Base-by-base conservation (phyloP, 352 stramenopile species). In the Phytophthora melonis region DNA sequence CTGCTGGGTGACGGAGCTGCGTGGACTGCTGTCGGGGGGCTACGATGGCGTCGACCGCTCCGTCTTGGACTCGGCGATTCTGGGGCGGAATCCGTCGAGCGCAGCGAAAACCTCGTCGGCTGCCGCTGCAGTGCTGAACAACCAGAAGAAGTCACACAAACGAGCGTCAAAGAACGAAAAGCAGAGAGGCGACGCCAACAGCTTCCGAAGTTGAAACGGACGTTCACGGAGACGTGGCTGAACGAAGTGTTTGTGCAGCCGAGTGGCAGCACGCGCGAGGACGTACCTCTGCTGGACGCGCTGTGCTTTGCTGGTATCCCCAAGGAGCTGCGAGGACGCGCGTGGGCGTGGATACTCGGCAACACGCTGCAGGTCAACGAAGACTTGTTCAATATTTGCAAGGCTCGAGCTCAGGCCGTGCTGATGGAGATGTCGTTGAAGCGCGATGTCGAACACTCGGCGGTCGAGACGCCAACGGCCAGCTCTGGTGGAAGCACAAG, bases 301-400 rank as follows among this genome's bases (percentile, higher is more conserved):
- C 67, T 96, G 3, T 95, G 88, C 68, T 94, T 94, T 70, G 86
- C 83, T 0, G 90, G 90, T 0, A 93, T 96, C 19, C 90, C 90
- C 2, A 97, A 97, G 63, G 87, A 97, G 60, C 56, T 95, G 10
- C 84, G 90, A 41, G 90, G 90, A 5, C 88, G 90, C 14, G 90
- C 82, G 54, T 97, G 90, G 90, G 81, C 86, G 10, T 94, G 86
- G 80, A 67, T 94, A 11, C 76, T 97, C 9, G 90, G 90, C 43
- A 97, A 97, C 60, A 88, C 80, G 8, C 75, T 97, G 10, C 90
- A 95, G 77, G 85, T 97, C 36, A 97, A 94, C 47, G 83, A 97
- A 74, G 84, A 97, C 21, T 68, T 97, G 21, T 97, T 95, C 62
- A 79, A 79, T 5, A 95, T 97, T 56, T 97, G 90, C 68, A 93